A percentile compares a stretch with the other conserved stretches of the same genome.
phyloP scores from a whole-genome alignment of 306 rosid species.

The Lathyrus tuberosus region DNA sequence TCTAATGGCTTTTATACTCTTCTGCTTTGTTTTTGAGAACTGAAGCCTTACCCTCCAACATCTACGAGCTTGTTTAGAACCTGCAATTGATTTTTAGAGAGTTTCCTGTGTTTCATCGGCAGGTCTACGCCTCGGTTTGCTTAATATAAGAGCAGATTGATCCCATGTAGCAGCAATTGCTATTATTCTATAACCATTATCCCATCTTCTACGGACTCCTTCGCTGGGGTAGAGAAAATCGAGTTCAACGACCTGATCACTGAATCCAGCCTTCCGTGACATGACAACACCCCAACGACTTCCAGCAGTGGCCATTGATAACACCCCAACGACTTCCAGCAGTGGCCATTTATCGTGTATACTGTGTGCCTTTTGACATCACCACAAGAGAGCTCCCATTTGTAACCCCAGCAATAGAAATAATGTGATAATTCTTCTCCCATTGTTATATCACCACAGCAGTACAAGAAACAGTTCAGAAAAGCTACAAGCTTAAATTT shows the following conservation, averaged over 20 bases:
- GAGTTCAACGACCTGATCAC: conserved; percentile 96
- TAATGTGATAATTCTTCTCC: conserved; percentile 73
- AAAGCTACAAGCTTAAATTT: conserved; percentile 86
- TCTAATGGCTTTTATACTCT: too few relatives aligned
- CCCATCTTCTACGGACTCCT: conserved; percentile 95
- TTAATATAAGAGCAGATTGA: too few relatives aligned
- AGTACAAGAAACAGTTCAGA: conserved; percentile 84
- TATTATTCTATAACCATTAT: conserved; percentile 77
- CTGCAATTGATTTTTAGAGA: too few relatives aligned
- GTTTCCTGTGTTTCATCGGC: too few relatives aligned
- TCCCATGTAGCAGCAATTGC: conserved; percentile 93
- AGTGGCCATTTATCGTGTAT: too few relatives aligned
- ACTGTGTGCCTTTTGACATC: too few relatives aligned
- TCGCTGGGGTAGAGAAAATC: conserved; percentile 96
- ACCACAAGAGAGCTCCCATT: too few relatives aligned
- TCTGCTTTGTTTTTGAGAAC: too few relatives aligned
- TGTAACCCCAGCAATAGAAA: too few relatives aligned
- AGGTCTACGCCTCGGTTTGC: too few relatives aligned
- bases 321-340: conserved; percentile 97
- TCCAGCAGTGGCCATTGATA: conserved; percentile 98
- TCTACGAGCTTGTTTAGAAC: too few relatives aligned
- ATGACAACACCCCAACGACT: conserved; percentile 95
- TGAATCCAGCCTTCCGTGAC: conserved; percentile 95
- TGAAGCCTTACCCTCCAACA: too few relatives aligned
- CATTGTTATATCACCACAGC: conserved; percentile 86